A percentile compares a stretch with the other conserved stretches of the same genome.
Evolutionary conservation across 257 asterid species (phyloP).

Genomic region (Lycium ferocissimum): DNA sequence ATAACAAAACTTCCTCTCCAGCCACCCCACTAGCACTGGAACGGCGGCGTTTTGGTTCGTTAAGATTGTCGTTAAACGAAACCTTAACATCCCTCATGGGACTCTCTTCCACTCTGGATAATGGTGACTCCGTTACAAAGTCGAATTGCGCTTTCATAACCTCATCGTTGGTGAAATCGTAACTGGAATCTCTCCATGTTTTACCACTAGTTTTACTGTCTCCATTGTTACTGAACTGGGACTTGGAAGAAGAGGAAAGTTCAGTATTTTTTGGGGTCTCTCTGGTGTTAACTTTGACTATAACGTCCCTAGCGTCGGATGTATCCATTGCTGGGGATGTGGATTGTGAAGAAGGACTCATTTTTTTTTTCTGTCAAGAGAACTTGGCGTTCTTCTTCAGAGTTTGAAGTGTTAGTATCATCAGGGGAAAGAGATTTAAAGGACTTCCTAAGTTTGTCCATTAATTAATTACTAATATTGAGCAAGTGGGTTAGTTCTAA

Average conservation of each 20-base stretch:
- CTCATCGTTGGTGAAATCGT: slow-evolving; percentile 54
- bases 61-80: slow-evolving; percentile 44
- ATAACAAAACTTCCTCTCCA: slow-evolving; percentile 55
- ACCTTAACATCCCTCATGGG: slow-evolving; percentile 53
- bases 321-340: neutral
- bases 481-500: neutral
- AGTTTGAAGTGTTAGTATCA: neutral
- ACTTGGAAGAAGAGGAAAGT: neutral
- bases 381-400: slow-evolving; percentile 37
- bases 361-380: slow-evolving; percentile 21
- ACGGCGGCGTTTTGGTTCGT: slow-evolving; percentile 47
- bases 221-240: slow-evolving; percentile 26
- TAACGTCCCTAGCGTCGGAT: slow-evolving; percentile 33
- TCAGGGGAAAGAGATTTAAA: slow-evolving; percentile 32
- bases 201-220: neutral
- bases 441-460: slow-evolving; percentile 29
- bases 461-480: no score
- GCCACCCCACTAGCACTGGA: slow-evolving; percentile 48
- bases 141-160: slow-evolving; percentile 46
- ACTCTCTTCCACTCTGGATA: slow-evolving; percentile 55
- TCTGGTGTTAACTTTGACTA: slow-evolving; percentile 33
- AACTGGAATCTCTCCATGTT: slow-evolving; percentile 53
- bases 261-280: slow-evolving; percentile 9
- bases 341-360: neutral
- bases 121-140: slow-evolving; percentile 51